Conservation (phyloP, 1,284 basidiomycete genomes). For the Sanghuangporus baumii region DNA sequence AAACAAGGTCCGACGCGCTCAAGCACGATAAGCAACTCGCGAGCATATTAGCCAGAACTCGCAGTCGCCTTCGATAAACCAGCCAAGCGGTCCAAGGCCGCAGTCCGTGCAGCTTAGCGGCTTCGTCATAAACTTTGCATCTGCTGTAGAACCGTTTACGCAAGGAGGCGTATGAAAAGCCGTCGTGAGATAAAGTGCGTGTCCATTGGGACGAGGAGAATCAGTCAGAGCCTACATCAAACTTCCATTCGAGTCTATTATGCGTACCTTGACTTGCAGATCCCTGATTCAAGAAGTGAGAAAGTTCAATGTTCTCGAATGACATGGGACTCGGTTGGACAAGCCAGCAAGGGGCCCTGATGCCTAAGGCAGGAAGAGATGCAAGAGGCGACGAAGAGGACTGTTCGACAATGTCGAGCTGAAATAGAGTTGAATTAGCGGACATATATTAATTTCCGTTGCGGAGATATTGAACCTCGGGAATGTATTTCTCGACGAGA, state of each 20-base stretch:
- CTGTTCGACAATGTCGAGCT: conserved; percentile 17
- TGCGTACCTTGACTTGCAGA: conserved; percentile 25
- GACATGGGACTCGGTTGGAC: conserved; percentile 73
- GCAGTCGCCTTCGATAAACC: conserved; percentile 70
- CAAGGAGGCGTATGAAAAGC: background rate
- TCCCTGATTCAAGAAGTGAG: conserved; percentile 43
- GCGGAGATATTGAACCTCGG: conserved; percentile 40
- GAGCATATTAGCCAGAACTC: conserved; percentile 80
- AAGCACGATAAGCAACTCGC: conserved; percentile 57
- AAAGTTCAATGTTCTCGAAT: conserved; percentile 92
- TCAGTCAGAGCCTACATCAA: background rate
- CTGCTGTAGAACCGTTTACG: background rate
- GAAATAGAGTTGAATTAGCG: background rate
- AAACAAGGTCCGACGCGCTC: background rate
- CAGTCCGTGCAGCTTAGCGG: conserved; percentile 87
- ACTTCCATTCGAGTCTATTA: background rate
- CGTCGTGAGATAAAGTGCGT: background rate
- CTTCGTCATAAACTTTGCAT: conserved; percentile 35
- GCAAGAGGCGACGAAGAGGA: conserved; percentile 8
- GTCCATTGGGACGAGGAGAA: background rate
- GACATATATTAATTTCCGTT: background rate
- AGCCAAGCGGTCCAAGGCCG: conserved; percentile 87
- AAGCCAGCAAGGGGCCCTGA: conserved; percentile 68
- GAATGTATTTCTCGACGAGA: conserved; percentile 51
- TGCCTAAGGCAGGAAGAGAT: conserved; percentile 23